Evolutionary conservation across 2,329 filamentous ascomycete genomes (phyloP).

Genomic region (Ophiostoma pallidulum): DNA sequence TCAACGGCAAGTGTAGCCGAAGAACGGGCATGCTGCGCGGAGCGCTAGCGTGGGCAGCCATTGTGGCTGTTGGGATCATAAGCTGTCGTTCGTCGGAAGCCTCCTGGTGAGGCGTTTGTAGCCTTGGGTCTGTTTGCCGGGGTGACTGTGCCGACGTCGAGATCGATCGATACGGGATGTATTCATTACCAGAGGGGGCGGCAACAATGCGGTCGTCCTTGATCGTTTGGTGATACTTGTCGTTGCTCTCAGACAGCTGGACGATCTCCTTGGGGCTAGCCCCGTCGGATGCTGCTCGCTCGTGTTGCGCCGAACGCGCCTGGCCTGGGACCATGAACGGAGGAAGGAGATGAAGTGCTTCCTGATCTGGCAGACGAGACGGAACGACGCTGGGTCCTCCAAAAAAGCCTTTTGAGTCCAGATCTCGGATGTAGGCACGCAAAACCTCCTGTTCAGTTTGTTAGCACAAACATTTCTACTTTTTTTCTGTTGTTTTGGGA

Average conservation of each 20-base stretch:
- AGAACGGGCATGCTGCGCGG: conserved; percentile 1
- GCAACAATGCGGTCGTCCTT: conserved; percentile 18
- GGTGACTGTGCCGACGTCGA: conserved; percentile 14
- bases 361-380: conserved; percentile 27
- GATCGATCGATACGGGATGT: conserved; percentile 14
- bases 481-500: too few relatives aligned
- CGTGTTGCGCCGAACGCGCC: conserved; percentile 23
- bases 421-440: conserved; percentile 50
- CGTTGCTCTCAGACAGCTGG: conserved; percentile 28
- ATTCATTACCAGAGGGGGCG: neutral
- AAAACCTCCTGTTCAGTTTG: conserved; percentile 41
- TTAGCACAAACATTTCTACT: too few relatives aligned
- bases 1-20: neutral
- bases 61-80: neutral
- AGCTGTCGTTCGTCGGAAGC: conserved; percentile 1
- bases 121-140: conserved; percentile 7
- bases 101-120: neutral
- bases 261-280: conserved; percentile 28
- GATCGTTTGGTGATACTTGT: conserved; percentile 32
- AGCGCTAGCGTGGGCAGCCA: conserved; percentile 1
- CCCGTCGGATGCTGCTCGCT: conserved; percentile 16
- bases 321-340: conserved; percentile 33
- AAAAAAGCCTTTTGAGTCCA: conserved; percentile 40
- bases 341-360: conserved; percentile 18
- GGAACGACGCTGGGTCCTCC: conserved; percentile 35